Evolutionary conservation across 257 asterid genomes (phyloP).

Genomic region (Jaltomata sinuosa): DNA sequence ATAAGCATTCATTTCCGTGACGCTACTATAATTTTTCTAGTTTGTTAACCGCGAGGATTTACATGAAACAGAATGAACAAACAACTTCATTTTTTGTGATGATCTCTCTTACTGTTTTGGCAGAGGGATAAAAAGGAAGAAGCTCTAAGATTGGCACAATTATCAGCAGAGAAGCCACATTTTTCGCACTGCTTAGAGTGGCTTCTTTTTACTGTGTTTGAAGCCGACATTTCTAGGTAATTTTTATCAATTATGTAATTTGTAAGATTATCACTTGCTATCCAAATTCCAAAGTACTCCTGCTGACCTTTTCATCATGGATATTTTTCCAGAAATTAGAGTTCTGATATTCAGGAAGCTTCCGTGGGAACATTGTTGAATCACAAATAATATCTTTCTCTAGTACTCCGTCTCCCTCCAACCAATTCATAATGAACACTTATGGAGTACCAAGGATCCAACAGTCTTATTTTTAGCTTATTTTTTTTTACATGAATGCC

Average conservation of each 20-base stretch:
- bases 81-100: slow-evolving; percentile 1
- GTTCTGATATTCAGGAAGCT: not conserved
- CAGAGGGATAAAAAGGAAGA: slow-evolving; percentile 96
- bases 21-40: not conserved
- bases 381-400: not conserved
- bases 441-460: not conserved
- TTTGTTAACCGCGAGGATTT: not conserved
- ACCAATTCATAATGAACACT: not conserved
- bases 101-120: slow-evolving; percentile 18
- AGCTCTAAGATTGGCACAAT: slow-evolving; percentile 84
- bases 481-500: not conserved
- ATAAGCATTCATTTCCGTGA: not conserved
- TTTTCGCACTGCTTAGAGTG: slow-evolving; percentile 98
- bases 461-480: not conserved
- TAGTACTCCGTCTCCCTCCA: not conserved
- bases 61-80: not conserved
- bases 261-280: not conserved
- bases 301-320: not conserved
- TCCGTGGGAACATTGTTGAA: not conserved
- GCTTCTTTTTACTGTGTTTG: slow-evolving; percentile 98
- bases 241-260: not conserved
- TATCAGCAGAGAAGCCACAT: slow-evolving; percentile 98
- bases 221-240: slow-evolving; percentile 94
- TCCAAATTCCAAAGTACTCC: not conserved
- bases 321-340: not conserved